Conservation (phyloP, 306 rosid genomes). For the Sophora flavescens region DNA sequence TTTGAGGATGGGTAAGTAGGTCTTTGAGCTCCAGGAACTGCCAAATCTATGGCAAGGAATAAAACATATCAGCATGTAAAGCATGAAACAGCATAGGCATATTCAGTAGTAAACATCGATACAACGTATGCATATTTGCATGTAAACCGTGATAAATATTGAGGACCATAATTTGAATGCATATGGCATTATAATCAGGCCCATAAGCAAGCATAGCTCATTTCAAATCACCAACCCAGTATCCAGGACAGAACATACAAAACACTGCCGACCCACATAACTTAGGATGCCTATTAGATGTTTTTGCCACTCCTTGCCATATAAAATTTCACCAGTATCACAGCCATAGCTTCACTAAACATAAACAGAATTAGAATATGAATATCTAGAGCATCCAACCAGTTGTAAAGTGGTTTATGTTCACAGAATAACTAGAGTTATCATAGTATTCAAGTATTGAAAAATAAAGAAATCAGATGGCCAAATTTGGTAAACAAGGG, state of each 20-base stretch:
- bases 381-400: not conserved
- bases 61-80: not conserved
- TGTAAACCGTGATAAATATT: not conserved
- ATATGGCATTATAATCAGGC: not conserved
- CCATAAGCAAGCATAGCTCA: not conserved
- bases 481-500: not conserved
- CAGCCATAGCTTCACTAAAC: not conserved
- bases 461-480: not conserved
- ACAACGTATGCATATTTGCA: not conserved
- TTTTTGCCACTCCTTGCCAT: not conserved
- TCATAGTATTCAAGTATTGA: not conserved
- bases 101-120: not conserved
- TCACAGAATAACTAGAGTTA: not conserved
- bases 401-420: not conserved
- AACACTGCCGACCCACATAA: not conserved
- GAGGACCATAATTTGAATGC: not conserved
- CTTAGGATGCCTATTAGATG: not conserved
- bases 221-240: constrained; percentile 15
- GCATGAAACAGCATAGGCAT: constrained; percentile 30
- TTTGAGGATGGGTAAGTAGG: constrained; percentile 91
- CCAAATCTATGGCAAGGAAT: constrained; percentile 10
- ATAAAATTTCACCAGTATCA: not conserved
- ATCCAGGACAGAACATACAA: not conserved
- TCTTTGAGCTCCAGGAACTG: constrained; percentile 55
- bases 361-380: not conserved